Conservation (phyloP, 345 rosid genomes). For the Arabidopsis thaliana region TAIR10.1 NC_003071.7:15622001-15622500, state of each 20-base stretch:
- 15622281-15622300: slow-evolving; percentile 57
- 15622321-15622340: background rate
- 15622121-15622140: slow-evolving; percentile 72
- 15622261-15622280: slow-evolving; percentile 77
- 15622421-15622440: slow-evolving; percentile 52
- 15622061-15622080: background rate
- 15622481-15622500: slow-evolving; percentile 80
- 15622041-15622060: slow-evolving; percentile 25
- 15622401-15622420: slow-evolving; percentile 76
- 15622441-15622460: slow-evolving; percentile 71
- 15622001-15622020: slow-evolving; percentile 25
- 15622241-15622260: slow-evolving; percentile 81
- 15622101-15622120: slow-evolving; percentile 75
- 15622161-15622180: slow-evolving; percentile 80
- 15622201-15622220: slow-evolving; percentile 53
- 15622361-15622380: background rate
- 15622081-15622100: slow-evolving; percentile 36
- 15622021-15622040: slow-evolving; percentile 20
- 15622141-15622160: slow-evolving; percentile 70
- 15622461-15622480: slow-evolving; percentile 64
- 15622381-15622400: slow-evolving; percentile 53
- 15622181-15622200: slow-evolving; percentile 68
- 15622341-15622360: background rate
- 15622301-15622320: slow-evolving; percentile 1
- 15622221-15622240: slow-evolving; percentile 70